Evolutionary conservation across 208 protist species (phyloP).

Genomic region (Blechomonas ayalai): DNA sequence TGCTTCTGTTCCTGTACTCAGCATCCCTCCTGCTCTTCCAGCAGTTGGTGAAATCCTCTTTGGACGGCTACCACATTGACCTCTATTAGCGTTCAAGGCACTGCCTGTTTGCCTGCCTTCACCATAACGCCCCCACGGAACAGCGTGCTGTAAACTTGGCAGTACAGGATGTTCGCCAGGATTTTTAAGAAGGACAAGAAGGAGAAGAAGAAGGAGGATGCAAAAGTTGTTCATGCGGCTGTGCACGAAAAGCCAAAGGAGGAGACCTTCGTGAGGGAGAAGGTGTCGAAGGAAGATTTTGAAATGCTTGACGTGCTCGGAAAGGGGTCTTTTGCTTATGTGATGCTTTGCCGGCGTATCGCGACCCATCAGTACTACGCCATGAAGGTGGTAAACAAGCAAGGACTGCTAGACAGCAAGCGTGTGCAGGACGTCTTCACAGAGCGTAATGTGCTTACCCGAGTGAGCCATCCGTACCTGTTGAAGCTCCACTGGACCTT

Average conservation of each 20-base stretch:
- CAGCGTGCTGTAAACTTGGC: no score
- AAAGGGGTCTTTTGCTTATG: slow-evolving; percentile 93
- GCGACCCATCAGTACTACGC: slow-evolving; percentile 90
- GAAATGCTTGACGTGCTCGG: slow-evolving; percentile 88
- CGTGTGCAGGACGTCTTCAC: slow-evolving; percentile 90
- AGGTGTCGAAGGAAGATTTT: slow-evolving; percentile 91
- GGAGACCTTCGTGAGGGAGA: slow-evolving; percentile 92
- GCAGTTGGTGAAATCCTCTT: no score
- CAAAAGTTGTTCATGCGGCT: slow-evolving; percentile 12
- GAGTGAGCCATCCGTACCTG: slow-evolving; percentile 91
- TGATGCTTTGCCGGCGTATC: slow-evolving; percentile 90
- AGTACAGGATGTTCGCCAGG: slow-evolving; percentile 76
- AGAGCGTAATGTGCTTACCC: slow-evolving; percentile 90
- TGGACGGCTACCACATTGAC: no score
- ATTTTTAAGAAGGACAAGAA: slow-evolving; percentile 88
- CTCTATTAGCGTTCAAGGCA: no score
- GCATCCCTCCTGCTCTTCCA: not conserved
- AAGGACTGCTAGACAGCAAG: slow-evolving; percentile 86
- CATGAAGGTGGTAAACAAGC: slow-evolving; percentile 92
- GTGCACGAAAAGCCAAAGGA: slow-evolving; percentile 75
- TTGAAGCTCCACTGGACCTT: slow-evolving; percentile 95
- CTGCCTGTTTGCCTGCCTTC: no score
- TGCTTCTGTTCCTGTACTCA: not conserved
- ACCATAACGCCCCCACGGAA: no score
- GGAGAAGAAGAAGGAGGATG: slow-evolving; percentile 64